Percentiles rank a stretch among this genome's conserved stretches.
Conservation (phyloP, 2,329 filamentous ascomycete genomes). For the Zasmidium angulare region DNA sequence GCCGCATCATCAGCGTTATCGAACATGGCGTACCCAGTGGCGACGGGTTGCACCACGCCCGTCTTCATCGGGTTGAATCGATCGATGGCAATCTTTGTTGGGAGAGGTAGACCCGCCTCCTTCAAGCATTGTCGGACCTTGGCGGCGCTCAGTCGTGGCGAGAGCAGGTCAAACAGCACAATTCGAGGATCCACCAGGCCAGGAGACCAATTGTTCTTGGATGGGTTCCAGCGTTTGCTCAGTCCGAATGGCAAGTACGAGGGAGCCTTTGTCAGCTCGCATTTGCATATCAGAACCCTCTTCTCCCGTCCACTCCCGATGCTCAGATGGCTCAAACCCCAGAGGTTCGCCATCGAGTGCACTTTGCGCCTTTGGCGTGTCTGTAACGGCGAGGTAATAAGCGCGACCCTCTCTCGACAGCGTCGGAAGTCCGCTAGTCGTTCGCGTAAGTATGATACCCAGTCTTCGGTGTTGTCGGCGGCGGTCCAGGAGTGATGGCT, state of each 20-base stretch:
- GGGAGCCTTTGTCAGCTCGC: conserved; percentile 8
- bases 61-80: not conserved
- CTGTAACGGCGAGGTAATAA: conserved; percentile 16
- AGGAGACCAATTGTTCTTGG: conserved; percentile 11
- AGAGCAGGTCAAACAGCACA: conserved; percentile 13
- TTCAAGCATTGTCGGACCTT: conserved; percentile 8
- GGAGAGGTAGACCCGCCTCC: conserved; percentile 7
- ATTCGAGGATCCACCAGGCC: conserved; percentile 14
- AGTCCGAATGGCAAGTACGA: not conserved
- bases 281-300: conserved; percentile 18
- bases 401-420: conserved; percentile 7
- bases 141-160: not conserved
- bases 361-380: conserved; percentile 18
- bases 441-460: conserved; percentile 12
- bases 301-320: conserved; percentile 15
- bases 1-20: conserved; percentile 12
- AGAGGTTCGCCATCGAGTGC: conserved; percentile 19
- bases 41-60: not conserved
- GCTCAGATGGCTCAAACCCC: conserved; percentile 20
- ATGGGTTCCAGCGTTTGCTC: conserved; percentile 18
- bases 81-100: conserved; percentile 7
- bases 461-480: conserved; percentile 15
- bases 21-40: conserved; percentile 15
- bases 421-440: conserved; percentile 14
- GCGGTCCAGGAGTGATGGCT: conserved; percentile 22